Evolutionary conservation across 148 eudicot species (phyloP), one percentile per base, ranked within the genome.

Genomic region (Selenicereus undatus): DNA sequence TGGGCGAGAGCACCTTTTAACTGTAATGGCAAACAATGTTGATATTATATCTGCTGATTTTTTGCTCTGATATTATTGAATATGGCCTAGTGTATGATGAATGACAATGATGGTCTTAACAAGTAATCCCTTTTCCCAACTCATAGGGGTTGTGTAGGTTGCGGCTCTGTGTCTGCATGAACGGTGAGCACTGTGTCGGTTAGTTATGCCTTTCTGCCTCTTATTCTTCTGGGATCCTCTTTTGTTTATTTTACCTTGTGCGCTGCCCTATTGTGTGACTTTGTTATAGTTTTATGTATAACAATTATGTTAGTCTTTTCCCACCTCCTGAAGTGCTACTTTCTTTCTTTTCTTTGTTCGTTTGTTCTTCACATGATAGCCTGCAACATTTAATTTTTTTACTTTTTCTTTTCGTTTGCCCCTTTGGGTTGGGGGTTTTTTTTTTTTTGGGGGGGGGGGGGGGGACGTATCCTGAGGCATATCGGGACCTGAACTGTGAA

Each of bases 131-230:
- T 83, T 83, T 80, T 80, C 76, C 82, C 76, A 79, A 43, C 76
- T 43, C 60, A 36, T 83, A 75, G 85, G 85, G 82, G 76, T 70
- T 69, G 24, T 80, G 70, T 83, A 83, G 85, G 85, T 51, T 71
- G 80, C 82, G 82, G 85, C 85, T 76, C 76, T 21, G 32, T 84
- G 86, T 84, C 86, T 50, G 74, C 74, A 77, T 77, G 54, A 75
- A 78, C 66, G 21, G 24, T 48, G 68, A 71, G 43, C 76, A 82
- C 77, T 29, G 16, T 77, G 81, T 72, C 64, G 66, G 81, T 77
- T 52, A 72, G 81, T 77, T 20, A 14, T 35, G 11, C 66, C 74
- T 68, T 35, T 56, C 70, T 76, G 13, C 8, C 21, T 60, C 24
- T 60, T 50, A 26, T 68, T 22, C 48, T 35, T 27, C 69, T 43